A percentile compares a stretch with the other conserved stretches of the same genome.
Conservation (phyloP, 805 yeast species). For the Ogataea nitratoaversa region DNA sequence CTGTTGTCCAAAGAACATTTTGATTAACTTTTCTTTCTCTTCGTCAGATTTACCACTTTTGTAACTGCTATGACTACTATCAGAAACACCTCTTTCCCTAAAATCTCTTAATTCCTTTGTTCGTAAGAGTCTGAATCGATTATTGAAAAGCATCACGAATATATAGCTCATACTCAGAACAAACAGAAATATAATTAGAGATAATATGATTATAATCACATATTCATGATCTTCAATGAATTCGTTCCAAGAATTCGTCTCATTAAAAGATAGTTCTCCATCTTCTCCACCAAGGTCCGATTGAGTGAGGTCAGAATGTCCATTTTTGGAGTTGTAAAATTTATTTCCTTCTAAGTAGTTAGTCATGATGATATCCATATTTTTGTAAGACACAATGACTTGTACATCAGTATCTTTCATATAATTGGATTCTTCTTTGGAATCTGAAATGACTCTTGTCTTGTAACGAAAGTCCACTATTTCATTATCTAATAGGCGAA, state of each 20-base stretch:
- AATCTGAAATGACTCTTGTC: slow-evolving; percentile 2
- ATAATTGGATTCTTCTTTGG: background rate
- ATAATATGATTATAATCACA: slow-evolving; percentile 8
- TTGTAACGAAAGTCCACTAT: slow-evolving; percentile 9
- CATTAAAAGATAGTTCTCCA: background rate
- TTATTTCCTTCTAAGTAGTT: slow-evolving; percentile 1
- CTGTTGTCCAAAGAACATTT: slow-evolving; percentile 10
- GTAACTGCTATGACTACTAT: background rate
- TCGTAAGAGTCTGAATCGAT: slow-evolving; percentile 1
- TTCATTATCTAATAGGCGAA: slow-evolving; percentile 11
- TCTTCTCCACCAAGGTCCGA: too few species aligned
- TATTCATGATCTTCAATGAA: slow-evolving; percentile 10
- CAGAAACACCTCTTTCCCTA: background rate
- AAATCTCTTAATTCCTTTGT: slow-evolving; percentile 3
- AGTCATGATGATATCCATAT: slow-evolving; percentile 7
- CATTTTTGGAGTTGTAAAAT: too few species aligned
- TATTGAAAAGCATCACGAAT: slow-evolving; percentile 3
- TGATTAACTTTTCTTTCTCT: slow-evolving; percentile 15
- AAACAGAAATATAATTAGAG: slow-evolving; percentile 8
- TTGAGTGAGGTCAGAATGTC: too few species aligned
- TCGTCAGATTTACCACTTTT: slow-evolving; percentile 4
- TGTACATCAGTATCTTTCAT: slow-evolving; percentile 2
- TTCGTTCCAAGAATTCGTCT: slow-evolving; percentile 4
- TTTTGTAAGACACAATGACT: slow-evolving; percentile 9
- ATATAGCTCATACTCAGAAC: slow-evolving; percentile 4